Evolutionary conservation across 73 alveolate genomes (phyloP).

Genomic region (Breviolum minutum): DNA sequence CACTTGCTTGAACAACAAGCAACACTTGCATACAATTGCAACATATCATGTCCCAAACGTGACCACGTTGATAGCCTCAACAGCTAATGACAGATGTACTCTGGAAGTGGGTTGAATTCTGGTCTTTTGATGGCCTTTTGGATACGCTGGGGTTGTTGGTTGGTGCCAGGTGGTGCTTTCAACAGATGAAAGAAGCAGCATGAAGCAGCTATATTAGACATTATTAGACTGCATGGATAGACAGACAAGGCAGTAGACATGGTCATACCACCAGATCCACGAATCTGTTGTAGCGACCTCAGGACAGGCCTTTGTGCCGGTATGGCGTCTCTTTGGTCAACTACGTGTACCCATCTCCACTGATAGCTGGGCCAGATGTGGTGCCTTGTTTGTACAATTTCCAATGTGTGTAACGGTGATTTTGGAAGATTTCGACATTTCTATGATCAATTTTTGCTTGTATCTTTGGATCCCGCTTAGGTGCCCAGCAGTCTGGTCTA

Average conservation of each 20-base stretch:
- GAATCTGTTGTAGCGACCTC: background rate
- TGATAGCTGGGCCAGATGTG: slow-evolving; percentile 85
- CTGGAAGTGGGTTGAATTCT: no score
- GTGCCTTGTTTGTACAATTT: slow-evolving; percentile 3
- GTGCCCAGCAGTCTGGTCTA: slow-evolving; percentile 70
- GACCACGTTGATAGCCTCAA: no score
- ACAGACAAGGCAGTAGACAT: background rate
- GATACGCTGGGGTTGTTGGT: no score
- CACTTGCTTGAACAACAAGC: no score
- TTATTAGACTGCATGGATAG: background rate
- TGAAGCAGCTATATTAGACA: background rate
- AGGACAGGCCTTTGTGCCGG: slow-evolving; percentile 75
- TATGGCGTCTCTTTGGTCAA: slow-evolving; percentile 70
- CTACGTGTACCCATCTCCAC: slow-evolving; percentile 83
- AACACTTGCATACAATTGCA: no score
- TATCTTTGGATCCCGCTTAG: background rate
- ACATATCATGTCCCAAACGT: no score
- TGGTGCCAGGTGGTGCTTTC: background rate
- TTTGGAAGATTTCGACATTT: background rate
- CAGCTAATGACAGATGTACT: no score
- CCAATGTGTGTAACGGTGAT: background rate
- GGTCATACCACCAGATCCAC: background rate
- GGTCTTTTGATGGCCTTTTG: no score
- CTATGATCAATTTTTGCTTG: background rate
- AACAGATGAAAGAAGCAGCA: no score